Base-by-base conservation (phyloP, 306 rosid species). In the Amphicarpaea edgeworthii region DNA sequence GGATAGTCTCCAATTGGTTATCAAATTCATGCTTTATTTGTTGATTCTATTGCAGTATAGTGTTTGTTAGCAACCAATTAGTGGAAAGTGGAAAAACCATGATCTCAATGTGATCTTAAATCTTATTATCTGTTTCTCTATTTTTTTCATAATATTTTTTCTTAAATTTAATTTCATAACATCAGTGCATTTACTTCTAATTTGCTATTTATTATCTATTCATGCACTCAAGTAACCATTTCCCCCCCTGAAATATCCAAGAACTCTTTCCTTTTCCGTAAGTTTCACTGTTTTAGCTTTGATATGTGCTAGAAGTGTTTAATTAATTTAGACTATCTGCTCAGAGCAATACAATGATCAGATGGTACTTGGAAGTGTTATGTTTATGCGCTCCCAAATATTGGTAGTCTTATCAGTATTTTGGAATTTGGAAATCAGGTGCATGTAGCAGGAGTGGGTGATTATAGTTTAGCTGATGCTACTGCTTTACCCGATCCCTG, bases 361-460 rank as follows among this genome's bases (percentile, higher is more conserved):
- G 60, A 42, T 55, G 21, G 47, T 64, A 16, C 70, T 60, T 61
- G 47, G 54, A 78, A 54, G 14, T 71, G 21, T 38, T 53, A 68
- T 67, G 80, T 72, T 47, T 55, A 37, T 55, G 32, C 37, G 26
- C 58, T 47, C 17, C 43, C 17, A 51, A 19, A 14, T 70, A 43
- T 67, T 77, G 68, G 50, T 70, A 16, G 6, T 53, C 73, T 83
- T 58, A 83, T 60, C 41, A 71, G 53, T 69, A 34, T 79, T 82
- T 62, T 60, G 73, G 65, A 72, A 78, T 42, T 41, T 66, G 53
- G 20, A 42, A 38, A 77, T 80, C 89, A 95, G 98, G 93, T 92
- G 71, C 98, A 95, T 81, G 87, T 95, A 79, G 96, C 97, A 26
- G 98, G 98, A 43, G 97, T 90, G 63, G 98, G 97, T 65, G 98